A percentile compares a stretch with the other conserved stretches of the same genome.
Conservation (phyloP, 257 asterid genomes). For the Solanum phureja region DNA sequence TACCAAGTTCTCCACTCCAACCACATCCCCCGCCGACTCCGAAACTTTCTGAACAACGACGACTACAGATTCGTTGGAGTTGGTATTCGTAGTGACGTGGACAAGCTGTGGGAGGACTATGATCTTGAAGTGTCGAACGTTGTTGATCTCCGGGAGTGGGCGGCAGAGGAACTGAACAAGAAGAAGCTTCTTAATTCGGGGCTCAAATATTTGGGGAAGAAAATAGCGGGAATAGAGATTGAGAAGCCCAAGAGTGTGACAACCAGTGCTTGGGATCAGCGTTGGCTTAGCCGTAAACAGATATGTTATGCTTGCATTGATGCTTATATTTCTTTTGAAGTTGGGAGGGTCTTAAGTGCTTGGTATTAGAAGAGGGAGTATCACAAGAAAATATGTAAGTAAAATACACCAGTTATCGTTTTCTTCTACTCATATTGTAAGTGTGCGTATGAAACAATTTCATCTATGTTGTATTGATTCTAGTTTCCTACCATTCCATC, state of each 20-base stretch:
- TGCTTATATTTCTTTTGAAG: not conserved
- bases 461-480: not conserved
- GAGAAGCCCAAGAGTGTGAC: not conserved
- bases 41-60: conserved; percentile 21
- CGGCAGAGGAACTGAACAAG: not conserved
- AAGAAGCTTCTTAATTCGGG: not conserved
- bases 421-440: not conserved
- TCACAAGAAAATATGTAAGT: not conserved
- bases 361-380: not conserved
- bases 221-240: not conserved
- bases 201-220: not conserved
- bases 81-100: conserved; percentile 30
- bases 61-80: conserved; percentile 34
- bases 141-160: not conserved
- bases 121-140: not conserved
- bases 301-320: not conserved
- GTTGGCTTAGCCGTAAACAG: not conserved
- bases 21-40: conserved; percentile 19
- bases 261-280: not conserved
- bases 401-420: not conserved
- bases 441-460: not conserved
- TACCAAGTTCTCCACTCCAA: conserved; percentile 26
- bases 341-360: not conserved
- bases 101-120: conserved; percentile 30
- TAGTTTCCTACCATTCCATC: not conserved